Conservation (phyloP, 2,329 filamentous ascomycete species). For the Aspergillus sp. region DNA sequence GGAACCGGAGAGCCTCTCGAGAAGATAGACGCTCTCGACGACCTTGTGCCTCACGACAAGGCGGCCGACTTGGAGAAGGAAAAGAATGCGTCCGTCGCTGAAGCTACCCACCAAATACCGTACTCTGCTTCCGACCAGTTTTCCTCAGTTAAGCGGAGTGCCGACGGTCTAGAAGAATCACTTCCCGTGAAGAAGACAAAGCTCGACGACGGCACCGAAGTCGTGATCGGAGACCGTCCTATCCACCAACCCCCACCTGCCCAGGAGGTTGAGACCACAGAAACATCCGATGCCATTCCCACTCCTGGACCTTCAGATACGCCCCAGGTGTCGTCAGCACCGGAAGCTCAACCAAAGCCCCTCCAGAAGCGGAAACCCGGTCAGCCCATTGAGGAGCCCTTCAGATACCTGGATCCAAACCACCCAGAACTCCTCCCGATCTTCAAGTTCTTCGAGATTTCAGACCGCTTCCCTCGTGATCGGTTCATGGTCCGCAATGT, state of each 20-base stretch:
- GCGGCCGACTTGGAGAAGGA: constrained; percentile 28
- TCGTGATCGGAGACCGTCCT: constrained; percentile 38
- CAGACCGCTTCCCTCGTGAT: constrained; percentile 79
- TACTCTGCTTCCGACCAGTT: constrained; percentile 31
- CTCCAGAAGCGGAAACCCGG: constrained; percentile 37
- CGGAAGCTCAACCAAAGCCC: constrained; percentile 15
- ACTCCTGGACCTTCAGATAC: constrained; percentile 16
- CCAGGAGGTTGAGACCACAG: constrained; percentile 22
- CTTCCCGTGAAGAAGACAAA: constrained; percentile 47
- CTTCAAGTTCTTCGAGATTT: constrained; percentile 81
- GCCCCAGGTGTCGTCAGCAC: constrained; percentile 9
- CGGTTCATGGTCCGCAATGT: constrained; percentile 97
- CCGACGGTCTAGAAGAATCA: constrained; percentile 36
- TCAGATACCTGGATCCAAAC: constrained; percentile 78
- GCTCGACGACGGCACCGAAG: constrained; percentile 39
- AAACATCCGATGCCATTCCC: constrained; percentile 26
- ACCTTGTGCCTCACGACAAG: constrained; percentile 35
- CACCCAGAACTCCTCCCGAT: constrained; percentile 78
- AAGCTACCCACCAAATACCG: constrained; percentile 33
- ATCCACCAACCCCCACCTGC: constrained; percentile 32
- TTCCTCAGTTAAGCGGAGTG: constrained; percentile 33
- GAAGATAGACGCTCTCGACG: constrained; percentile 42
- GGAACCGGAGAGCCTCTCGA: constrained; percentile 28
- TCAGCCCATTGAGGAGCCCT: constrained; percentile 77
- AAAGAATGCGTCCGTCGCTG: constrained; percentile 37